phyloP scores from a whole-genome alignment of 441 rosid species.

The Gossypium gossypioides region DNA sequence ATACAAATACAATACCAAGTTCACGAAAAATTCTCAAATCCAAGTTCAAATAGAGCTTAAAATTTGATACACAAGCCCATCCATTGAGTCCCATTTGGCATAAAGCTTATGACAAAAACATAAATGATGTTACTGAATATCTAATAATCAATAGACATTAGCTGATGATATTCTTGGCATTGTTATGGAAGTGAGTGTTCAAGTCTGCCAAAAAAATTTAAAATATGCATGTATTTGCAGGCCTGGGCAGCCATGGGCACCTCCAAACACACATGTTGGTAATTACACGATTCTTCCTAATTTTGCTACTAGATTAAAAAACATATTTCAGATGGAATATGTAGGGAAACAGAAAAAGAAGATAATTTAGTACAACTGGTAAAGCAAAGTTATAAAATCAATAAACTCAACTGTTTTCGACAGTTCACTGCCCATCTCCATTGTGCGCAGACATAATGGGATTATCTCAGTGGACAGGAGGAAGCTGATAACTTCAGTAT shows the following conservation, averaged over 20 bases:
- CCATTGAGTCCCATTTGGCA: neutral
- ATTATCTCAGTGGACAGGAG: slow-evolving; percentile 93
- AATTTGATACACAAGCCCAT: neutral
- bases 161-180: neutral
- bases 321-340: slow-evolving; percentile 4
- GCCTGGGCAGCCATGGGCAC: neutral
- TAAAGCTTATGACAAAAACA: neutral
- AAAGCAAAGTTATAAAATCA: slow-evolving; percentile 4
- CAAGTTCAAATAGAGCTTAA: neutral
- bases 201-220: neutral
- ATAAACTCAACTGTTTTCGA: slow-evolving; percentile 76
- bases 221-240: neutral
- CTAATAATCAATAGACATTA: neutral
- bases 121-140: neutral
- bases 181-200: neutral
- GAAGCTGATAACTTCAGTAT: slow-evolving; percentile 93
- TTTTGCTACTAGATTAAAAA: neutral
- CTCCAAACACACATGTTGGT: neutral
- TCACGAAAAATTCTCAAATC: neutral
- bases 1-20: neutral
- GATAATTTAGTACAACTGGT: neutral
- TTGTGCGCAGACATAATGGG: slow-evolving; percentile 86
- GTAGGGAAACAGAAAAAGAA: neutral
- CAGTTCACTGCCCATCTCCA: slow-evolving; percentile 99
- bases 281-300: neutral